Evolutionary conservation across 441 rosid genomes (phyloP).

Genomic region (Populus tomentosa): DNA sequence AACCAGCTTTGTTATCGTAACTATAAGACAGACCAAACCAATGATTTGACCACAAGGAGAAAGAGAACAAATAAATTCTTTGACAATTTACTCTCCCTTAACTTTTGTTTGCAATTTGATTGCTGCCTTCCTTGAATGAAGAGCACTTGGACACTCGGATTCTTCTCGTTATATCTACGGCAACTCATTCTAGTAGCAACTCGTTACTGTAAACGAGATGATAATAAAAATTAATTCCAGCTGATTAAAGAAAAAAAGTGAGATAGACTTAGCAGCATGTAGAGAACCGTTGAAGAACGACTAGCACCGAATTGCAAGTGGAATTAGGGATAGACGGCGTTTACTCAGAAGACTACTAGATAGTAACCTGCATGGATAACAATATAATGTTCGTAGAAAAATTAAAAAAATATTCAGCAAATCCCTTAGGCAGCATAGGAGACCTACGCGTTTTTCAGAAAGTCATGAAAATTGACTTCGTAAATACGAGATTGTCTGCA

Average conservation of each 20-base stretch:
- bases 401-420: background rate
- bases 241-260: no score
- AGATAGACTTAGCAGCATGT: background rate
- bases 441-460: constrained; percentile 24
- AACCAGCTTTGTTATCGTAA: no score
- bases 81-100: no score
- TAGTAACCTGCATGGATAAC: background rate
- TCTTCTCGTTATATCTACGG: background rate
- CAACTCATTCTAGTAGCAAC: background rate
- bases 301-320: background rate
- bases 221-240: no score
- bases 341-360: background rate
- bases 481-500: background rate
- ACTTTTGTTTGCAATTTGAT: no score
- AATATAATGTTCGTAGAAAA: background rate
- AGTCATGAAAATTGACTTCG: constrained; percentile 23
- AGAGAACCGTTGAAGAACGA: background rate
- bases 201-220: background rate
- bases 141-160: background rate
- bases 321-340: background rate
- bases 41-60: no score
- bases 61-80: no score
- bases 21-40: no score
- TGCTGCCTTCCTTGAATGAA: no score
- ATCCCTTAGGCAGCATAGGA: background rate